Base-by-base conservation (phyloP, 768 basidiomycete species). In the Infundibulicybe gibba region DNA sequence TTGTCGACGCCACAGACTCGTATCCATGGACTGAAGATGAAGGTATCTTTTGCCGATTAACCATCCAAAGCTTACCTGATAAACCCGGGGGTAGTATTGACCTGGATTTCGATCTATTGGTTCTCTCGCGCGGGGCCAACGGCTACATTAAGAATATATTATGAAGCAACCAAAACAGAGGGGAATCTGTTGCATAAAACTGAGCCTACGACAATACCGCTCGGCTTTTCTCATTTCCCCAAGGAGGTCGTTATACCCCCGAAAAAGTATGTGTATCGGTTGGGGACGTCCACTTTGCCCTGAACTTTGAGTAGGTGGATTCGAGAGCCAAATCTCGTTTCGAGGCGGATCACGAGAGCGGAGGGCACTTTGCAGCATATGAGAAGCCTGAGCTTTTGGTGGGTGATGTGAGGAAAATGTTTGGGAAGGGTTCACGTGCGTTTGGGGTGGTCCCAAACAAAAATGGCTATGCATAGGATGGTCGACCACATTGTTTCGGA, bases 131-230 rank as follows among this genome's bases (percentile, higher is more conserved):
- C n/a, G n/a, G 80, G 82, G 0, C 81, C 83, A 3, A 68, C 80
- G 2, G 79, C 81, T 0, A 74, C 81, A 0, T 31, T 75, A 2
- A 68, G 81, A 3, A 79, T 83, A 13, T 84, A 83, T 59, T 81
- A 75, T 51, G 82, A 84, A 53, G 32, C 58, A 32, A n/a, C n/a
- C n/a, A n/a, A n/a, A n/a, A n/a, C n/a, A n/a, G n/a, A n/a, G n/a
- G n/a, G n/a, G n/a, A n/a, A n/a, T n/a, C n/a, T n/a, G n/a, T 47
- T 43, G 38, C 58, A 54, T 53, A 59, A 19, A 49, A 50, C 30
- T 15, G 43, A 21, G 31, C 40, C 48, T 20, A 53, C 52, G 8
- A 45, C 49, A 2, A 69, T 77, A n/a, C 79, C 78, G 1, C 56
- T 70, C n/a, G 80, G 80, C 0, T 48, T 69, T 15, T 77, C 73